These are phyloP conservation scores for Leishmania gerbilli DNA, from an alignment of 208 protist genomes.

Conservation along the genomic window DNA sequence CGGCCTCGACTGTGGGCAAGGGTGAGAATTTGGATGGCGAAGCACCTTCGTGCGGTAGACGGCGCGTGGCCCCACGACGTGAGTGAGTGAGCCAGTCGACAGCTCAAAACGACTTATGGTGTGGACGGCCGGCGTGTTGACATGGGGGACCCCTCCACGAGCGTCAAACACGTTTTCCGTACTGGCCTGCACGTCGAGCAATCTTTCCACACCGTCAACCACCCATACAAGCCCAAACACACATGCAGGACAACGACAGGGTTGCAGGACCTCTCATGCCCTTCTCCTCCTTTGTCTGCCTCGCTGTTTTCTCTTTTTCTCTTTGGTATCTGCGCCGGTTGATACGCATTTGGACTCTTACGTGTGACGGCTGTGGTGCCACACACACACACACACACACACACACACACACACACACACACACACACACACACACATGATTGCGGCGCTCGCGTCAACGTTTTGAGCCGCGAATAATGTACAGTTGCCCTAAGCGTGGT, in stretches of 20 bases:
- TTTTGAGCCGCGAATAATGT: not conserved
- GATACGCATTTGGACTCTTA: not conserved
- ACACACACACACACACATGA: not conserved
- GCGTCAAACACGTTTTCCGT: not conserved
- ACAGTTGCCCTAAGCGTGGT: not conserved
- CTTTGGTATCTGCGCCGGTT: not conserved
- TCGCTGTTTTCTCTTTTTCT: not conserved
- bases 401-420: not conserved
- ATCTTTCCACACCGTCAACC: not conserved
- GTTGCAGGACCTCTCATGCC: not conserved
- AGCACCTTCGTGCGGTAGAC: not conserved
- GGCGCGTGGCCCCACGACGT: not conserved
- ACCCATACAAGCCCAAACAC: not conserved
- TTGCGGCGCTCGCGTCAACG: not conserved
- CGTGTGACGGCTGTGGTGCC: not conserved
- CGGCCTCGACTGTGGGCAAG: not conserved
- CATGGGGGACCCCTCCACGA: not conserved
- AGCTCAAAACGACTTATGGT: not conserved
- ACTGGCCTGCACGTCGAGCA: not conserved
- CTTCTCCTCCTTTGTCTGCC: not conserved
- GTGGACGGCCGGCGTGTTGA: not conserved
- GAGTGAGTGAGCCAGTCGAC: not conserved
- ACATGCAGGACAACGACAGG: not conserved
- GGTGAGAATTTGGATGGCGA: not conserved
- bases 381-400: not conserved